Evolutionary conservation across 75 land plant species (phyloP).

Genomic region (Pinus taeda): DNA sequence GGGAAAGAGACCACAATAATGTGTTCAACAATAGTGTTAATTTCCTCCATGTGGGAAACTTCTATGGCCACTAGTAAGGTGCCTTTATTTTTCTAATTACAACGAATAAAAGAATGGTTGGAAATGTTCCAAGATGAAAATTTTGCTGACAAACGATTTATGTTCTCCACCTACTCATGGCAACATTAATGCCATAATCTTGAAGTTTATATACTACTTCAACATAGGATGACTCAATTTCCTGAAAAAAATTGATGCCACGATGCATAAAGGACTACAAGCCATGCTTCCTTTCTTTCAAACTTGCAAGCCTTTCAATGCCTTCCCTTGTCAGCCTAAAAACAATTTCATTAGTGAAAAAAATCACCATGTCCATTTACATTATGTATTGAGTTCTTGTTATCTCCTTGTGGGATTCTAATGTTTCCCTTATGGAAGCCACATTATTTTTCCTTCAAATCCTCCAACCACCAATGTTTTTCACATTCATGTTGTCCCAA

Average conservation of each 20-base stretch:
- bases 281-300: slow-evolving; percentile 56
- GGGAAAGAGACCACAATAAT: slow-evolving; percentile 76
- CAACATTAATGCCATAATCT: slow-evolving; percentile 48
- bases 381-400: slow-evolving; percentile 7
- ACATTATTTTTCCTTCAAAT: slow-evolving; percentile 88
- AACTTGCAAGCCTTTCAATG: slow-evolving; percentile 57
- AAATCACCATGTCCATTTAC: slow-evolving; percentile 39
- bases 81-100: background rate
- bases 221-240: slow-evolving; percentile 66
- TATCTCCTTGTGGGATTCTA: slow-evolving; percentile 2
- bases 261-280: slow-evolving; percentile 89
- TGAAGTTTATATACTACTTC: slow-evolving; percentile 57
- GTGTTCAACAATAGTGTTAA: slow-evolving; percentile 32
- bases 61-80: slow-evolving; percentile 16
- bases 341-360: slow-evolving; percentile 34
- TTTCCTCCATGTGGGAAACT: slow-evolving; percentile 8
- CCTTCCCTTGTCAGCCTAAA: slow-evolving; percentile 53
- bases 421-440: slow-evolving; percentile 84
- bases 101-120: slow-evolving; percentile 66
- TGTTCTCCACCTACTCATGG: slow-evolving; percentile 72
- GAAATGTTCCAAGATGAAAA: slow-evolving; percentile 57
- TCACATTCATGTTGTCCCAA: slow-evolving; percentile 94
- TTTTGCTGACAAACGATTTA: slow-evolving; percentile 51
- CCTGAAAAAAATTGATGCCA: slow-evolving; percentile 83
- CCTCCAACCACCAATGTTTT: slow-evolving; percentile 99